Base-by-base conservation (phyloP, 768 basidiomycete species). In the Agrocybe pediades region DNA sequence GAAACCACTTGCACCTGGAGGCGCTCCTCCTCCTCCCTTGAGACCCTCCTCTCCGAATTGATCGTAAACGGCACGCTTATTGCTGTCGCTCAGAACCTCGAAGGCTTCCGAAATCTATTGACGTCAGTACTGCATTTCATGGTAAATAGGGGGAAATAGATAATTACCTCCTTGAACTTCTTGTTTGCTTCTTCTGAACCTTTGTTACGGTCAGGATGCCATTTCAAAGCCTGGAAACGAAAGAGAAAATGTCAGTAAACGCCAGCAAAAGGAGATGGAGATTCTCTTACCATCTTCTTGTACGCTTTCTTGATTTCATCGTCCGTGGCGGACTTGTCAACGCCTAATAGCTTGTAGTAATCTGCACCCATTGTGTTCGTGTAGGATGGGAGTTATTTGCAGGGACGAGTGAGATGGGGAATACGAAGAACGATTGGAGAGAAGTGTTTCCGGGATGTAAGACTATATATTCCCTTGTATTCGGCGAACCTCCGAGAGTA, bases 41-140 rank as follows among this genome's bases (percentile, higher is more conserved):
- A 98, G 80, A 1, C 96, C 95, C 52, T 97, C 95, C 68, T 97
- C 95, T 29, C 96, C 96, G 51, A 95, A 87, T 61, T 97, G 92
- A 69, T 97, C 95, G 59, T 95, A 98, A 6, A 93, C 66, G 0
- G 89, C 72, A 20, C 92, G 87, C 64, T 93, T 94, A 66, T 92
- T 78, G 68, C 84, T 84, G 71, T 97, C 94, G 46, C 82, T 90
- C 51, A 98, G 84, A 24, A 96, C 95, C 67, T 98, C 96, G 63
- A 96, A 98, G 0, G 94, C 95, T 75, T 98, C 96, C 26, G 91
- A 91, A 42, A 98, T 83, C 89, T 96, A 45, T 46, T 16, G 46
- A 24, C 30, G 41, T 59, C 11, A 57, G 50, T 43, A 51, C 29
- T 47, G 49, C 36, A 33, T 49, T 21, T 41, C 5, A 8, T 13